Evolutionary conservation across 345 rosid species (phyloP), one percentile per base, ranked within the genome.

Genomic region (Odontarrhena argentea): DNA sequence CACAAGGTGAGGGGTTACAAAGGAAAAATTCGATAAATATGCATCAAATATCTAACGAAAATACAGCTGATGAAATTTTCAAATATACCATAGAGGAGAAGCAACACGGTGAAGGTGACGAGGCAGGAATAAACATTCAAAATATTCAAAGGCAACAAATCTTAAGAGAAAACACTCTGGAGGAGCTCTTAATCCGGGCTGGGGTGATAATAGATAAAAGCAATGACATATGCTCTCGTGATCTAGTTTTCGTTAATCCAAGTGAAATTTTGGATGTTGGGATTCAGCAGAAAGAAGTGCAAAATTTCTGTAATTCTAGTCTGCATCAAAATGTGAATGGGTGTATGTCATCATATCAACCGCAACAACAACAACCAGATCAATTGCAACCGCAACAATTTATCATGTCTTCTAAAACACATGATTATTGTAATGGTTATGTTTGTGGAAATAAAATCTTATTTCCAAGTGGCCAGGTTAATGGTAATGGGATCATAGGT

Each of bases 31-130:
- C 96, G 3, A 45, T 86, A 37, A 81, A 91, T 3, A 75, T 87
- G 74, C 97, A 93, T 1, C 76, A 87, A 57, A 81, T 91, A 30
- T 77, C 89, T 72, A 86, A 91, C 76, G 86, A 80, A 46, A 87
- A 84, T 75, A 83, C 88, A 2, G 88, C 87, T 55, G 96, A 87
- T 52, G 87, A 89, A 77, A 92, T 92, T 38, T 88, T 92, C 92
- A 85, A 74, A 73, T 80, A 79, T 71, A 67, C 88, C 15, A 65
- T 84, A 0, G 83, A 79, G 71, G 91, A 10, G 81, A 60, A 47
- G 41, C 32, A 36, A 30, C 32, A 60, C 11, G 32, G 13, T 7
- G 3, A 8, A 0, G 74, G 76, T 28, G 80, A 82, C 50, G 81
- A 51, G 8, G 26, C 73, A 36, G 69, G 51, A 6, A 10, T 59